Evolutionary conservation across 1,139 yeast species (phyloP).

Genomic region (Geotrichum candidum): DNA sequence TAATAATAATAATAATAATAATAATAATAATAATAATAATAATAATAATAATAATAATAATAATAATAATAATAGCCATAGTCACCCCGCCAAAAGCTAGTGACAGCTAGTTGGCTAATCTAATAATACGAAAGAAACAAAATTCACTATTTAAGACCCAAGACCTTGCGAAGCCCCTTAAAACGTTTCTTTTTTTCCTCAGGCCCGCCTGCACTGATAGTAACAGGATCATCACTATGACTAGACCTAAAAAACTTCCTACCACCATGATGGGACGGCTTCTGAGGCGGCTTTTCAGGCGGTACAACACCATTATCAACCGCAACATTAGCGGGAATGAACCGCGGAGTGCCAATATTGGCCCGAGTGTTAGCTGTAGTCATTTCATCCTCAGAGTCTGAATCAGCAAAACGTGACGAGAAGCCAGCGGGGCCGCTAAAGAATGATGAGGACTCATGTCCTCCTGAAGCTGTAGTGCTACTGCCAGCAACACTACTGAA

Average conservation of each 20-base stretch:
- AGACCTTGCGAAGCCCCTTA: constrained; percentile 26
- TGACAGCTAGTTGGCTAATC: constrained; percentile 1
- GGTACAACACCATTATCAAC: neutral
- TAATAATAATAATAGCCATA: neutral
- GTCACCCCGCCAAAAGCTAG: neutral
- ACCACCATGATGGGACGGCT: neutral
- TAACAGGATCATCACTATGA: neutral
- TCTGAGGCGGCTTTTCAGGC: neutral
- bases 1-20: too few species aligned
- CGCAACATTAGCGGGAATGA: neutral
- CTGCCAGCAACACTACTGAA: constrained; percentile 6
- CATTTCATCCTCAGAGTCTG: constrained; percentile 29
- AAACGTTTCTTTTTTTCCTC: constrained; percentile 27
- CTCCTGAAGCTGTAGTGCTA: constrained; percentile 9
- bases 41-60: too few species aligned
- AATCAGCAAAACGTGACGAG: constrained; percentile 33
- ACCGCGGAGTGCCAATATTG: neutral
- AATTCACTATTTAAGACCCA: constrained; percentile 21
- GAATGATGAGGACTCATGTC: constrained; percentile 18
- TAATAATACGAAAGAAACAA: neutral
- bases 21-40: too few species aligned
- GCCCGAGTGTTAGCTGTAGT: constrained; percentile 7
- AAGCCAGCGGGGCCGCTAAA: neutral
- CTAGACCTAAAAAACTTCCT: neutral
- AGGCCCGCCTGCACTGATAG: neutral